Evolutionary conservation across 345 rosid genomes (phyloP), one percentile per base, ranked within the genome.

Genomic region (Toxicodendron radicans): DNA sequence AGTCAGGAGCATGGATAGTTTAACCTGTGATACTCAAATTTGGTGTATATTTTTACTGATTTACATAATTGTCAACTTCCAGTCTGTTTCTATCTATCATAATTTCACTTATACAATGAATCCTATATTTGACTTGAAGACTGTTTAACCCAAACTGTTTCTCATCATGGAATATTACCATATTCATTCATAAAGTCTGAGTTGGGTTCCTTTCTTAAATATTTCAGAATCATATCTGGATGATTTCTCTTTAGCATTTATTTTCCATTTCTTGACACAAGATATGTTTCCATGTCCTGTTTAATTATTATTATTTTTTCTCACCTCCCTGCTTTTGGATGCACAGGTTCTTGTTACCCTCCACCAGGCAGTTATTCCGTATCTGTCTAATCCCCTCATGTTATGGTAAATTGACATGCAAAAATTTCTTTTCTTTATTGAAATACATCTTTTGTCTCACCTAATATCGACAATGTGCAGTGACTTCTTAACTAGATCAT

Each of bases 401-500:
- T 85, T 95, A 83, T 87, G 96, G 98, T 93, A 73, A 58, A 65
- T n/a, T 64, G 16, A 43, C 27, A 35, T 35, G 21, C 65, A 14
- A 16, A 54, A 65, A 57, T 30, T 66, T 16, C 53, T 79, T 70
- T 64, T 35, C 27, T 13, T 58, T 20, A 41, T 71, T 60, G 38
- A 56, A 60, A 63, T 76, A 4, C 24, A 30, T 67, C 23, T n/a
- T 41, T 67, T 67, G 49, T 73, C 65, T 79, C 58, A 78, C 59
- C 58, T 49, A 54, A 20, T 56, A 53, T 68, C 72, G 63, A 69
- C 3, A 27, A 64, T 64, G 7, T 87, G 91, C 92, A 91, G 99
- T 27, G 98, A 95, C 84, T 95, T 95, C 73, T 85, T 95, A 73
- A 91, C 97, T 64, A 87, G 92, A 78, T 95, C 97, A 46, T 93